Percentiles rank a stretch among this genome's conserved stretches.
Conservation (phyloP, 1,284 basidiomycete species). For the Puccinia hordei region DNA sequence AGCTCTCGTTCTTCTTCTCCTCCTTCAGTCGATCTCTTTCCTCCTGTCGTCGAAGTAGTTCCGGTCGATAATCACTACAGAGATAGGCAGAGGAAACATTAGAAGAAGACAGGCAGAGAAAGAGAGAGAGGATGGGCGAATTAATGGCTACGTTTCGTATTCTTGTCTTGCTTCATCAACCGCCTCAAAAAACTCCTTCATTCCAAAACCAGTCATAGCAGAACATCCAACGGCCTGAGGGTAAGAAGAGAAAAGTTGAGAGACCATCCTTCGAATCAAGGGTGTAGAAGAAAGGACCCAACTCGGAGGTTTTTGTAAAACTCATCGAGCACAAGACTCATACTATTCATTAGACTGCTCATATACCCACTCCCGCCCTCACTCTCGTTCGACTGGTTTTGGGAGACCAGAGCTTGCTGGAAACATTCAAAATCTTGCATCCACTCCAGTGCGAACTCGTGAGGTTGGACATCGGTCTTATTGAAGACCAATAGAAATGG, state of each 20-base stretch:
- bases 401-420: constrained; percentile 62
- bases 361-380: constrained; percentile 75
- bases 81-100: background rate
- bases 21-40: constrained; percentile 66
- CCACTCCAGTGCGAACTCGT: constrained; percentile 93
- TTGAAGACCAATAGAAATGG: constrained; percentile 99
- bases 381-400: constrained; percentile 76
- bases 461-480: constrained; percentile 88
- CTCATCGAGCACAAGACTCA: constrained; percentile 97
- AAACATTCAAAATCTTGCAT: constrained; percentile 91
- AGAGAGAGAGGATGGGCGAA: constrained; percentile 11
- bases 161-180: constrained; percentile 83
- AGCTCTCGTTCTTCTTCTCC: constrained; percentile 65
- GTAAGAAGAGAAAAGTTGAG: constrained; percentile 32
- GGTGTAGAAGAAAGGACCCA: constrained; percentile 4
- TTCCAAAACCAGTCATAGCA: constrained; percentile 88
- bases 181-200: constrained; percentile 85
- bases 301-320: constrained; percentile 97
- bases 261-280: constrained; percentile 18
- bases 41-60: constrained; percentile 71
- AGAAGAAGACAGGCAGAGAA: background rate
- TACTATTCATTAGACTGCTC: constrained; percentile 98
- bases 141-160: constrained; percentile 72
- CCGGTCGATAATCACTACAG: constrained; percentile 84
- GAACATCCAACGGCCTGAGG: constrained; percentile 92